These are phyloP conservation scores for Sugiyamaella valdiviana DNA, from an alignment of 805 yeast species.

Conservation along the genomic window DNA sequence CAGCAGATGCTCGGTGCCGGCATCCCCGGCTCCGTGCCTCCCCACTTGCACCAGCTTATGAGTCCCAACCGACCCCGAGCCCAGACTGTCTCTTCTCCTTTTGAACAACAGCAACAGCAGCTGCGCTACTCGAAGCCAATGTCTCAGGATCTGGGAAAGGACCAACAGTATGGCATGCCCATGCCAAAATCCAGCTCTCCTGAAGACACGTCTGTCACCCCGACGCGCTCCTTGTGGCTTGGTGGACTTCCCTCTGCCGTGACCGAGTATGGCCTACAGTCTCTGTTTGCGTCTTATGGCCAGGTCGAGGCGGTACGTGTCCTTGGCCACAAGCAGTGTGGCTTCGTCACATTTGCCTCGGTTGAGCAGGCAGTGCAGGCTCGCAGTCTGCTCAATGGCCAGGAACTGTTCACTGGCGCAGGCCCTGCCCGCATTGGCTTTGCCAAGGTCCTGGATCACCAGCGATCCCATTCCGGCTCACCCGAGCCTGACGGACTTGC, in stretches of 20 bases:
- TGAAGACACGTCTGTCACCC: constrained; percentile 48
- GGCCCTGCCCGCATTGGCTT: constrained; percentile 70
- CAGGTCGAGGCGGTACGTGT: constrained; percentile 54
- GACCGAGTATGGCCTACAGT: constrained; percentile 50
- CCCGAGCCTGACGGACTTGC: constrained; percentile 6
- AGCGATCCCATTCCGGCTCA: constrained; percentile 1
- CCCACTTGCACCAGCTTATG: constrained; percentile 3
- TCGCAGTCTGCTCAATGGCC: constrained; percentile 69
- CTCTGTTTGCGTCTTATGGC: constrained; percentile 60
- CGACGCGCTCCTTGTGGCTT: constrained; percentile 64
- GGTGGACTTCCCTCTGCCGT: constrained; percentile 68
- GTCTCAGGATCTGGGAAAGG: constrained; percentile 11
- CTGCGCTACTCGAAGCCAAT: constrained; percentile 17
- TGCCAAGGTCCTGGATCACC: constrained; percentile 51
- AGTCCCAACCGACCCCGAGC: constrained; percentile 6
- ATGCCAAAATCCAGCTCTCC: constrained; percentile 33
- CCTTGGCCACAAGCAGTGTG: constrained; percentile 40
- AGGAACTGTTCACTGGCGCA: constrained; percentile 76
- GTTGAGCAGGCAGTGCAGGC: constrained; percentile 76
- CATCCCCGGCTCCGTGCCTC: not conserved
- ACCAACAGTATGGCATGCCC: constrained; percentile 2
- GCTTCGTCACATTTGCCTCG: constrained; percentile 65
- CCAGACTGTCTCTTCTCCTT: constrained; percentile 2
- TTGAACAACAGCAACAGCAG: constrained; percentile 7
- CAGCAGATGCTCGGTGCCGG: constrained; percentile 6